Evolutionary conservation across 1,284 basidiomycete genomes (phyloP), one percentile per base, ranked within the genome.

Genomic region (Marasmius tenuissimus): DNA sequence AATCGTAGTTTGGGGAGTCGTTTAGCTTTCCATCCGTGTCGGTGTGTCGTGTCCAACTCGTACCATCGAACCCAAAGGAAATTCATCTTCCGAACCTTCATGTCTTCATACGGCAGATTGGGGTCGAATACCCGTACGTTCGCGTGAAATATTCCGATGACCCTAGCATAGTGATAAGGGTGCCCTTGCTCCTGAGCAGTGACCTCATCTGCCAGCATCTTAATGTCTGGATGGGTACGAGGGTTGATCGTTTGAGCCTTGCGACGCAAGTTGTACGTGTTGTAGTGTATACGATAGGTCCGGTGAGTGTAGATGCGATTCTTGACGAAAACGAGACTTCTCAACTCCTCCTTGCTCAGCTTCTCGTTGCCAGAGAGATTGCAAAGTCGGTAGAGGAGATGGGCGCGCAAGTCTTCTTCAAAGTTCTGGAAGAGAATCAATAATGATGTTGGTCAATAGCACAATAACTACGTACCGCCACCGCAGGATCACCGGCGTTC

Each of bases 11-110:
- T 67, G 38, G 57, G 63, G 1, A 70, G 62, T 0, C 68, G 66
- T 16, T 60, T 57, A 9, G 51, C 35, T 10, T 61, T 38, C 45
- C 64, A 70, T 0, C 71, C 70, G 4, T 57, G 61, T 6, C 60
- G 61, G 33, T 49, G 61, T 1, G 35, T 60, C 2, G 18, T 38
- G 18, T 68, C 66, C 1, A 58, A 49, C 7, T 63, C 54, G 47
- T 67, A 72, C 70, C 73, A 73, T 2, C 72, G 67, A 0, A 76
- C 72, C 67, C 68, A 73, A 0, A 74, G 61, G 42, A 76, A 62
- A 14, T 73, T 66, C 18, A 71, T 59, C 8, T 48, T 20, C 16
- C 61, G 42, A 4, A 59, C 34, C 12, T 56, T 38, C 18, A 6
- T 12, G 49, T 52, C 3, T 3, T 16, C 34, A 4, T 45, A 0